These are phyloP conservation scores for Fomitopsis pinicola DNA, from an alignment of 1,284 basidiomycete species.

Conservation along the genomic window DNA sequence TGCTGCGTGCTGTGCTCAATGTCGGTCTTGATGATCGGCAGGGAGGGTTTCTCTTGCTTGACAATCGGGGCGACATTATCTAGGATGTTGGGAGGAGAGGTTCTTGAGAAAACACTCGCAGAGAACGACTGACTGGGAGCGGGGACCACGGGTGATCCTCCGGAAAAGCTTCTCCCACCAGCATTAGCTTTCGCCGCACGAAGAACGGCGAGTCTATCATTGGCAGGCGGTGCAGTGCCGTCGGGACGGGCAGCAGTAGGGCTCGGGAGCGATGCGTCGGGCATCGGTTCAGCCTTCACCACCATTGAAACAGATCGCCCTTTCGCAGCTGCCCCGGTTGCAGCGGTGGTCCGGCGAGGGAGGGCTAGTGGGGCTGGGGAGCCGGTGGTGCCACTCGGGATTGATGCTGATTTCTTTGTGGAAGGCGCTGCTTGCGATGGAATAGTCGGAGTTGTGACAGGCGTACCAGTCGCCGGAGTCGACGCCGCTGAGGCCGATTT, in stretches of 20 bases:
- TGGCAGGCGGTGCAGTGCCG: not conserved
- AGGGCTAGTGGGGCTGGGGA: not conserved
- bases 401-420: not conserved
- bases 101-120: not conserved
- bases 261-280: not conserved
- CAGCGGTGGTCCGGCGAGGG: not conserved
- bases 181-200: constrained; percentile 2
- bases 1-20: not conserved
- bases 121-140: not conserved
- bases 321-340: not conserved
- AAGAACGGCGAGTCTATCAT: constrained; percentile 5
- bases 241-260: not conserved
- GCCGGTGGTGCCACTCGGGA: not conserved
- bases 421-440: not conserved
- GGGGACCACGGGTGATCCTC: not conserved
- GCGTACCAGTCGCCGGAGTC: not conserved
- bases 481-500: not conserved
- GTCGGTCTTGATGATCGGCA: not conserved
- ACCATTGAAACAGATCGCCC: not conserved
- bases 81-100: not conserved
- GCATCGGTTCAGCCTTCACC: constrained; percentile 1
- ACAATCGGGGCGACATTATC: not conserved
- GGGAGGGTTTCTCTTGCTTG: not conserved
- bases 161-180: not conserved
- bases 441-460: not conserved